phyloP scores from a whole-genome alignment of 2,329 filamentous ascomycete species.

The Cytospora schulzeri region DNA sequence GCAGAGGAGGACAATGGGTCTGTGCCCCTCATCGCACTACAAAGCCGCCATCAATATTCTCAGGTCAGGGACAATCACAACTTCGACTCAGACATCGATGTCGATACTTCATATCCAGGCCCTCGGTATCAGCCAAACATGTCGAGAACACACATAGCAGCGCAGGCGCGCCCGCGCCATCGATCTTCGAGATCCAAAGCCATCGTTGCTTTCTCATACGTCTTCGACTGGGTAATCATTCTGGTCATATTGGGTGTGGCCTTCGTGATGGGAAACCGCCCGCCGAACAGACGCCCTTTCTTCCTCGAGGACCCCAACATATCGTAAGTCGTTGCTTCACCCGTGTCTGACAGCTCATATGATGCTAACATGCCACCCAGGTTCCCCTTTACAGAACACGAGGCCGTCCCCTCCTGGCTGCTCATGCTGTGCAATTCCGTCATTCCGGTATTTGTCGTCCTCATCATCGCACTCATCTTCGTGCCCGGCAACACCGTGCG shows the following conservation, averaged over 20 bases:
- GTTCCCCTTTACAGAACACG: constrained; percentile 69
- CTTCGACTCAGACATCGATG: constrained; percentile 1
- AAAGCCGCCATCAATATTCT: constrained; percentile 18
- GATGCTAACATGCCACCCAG: constrained; percentile 38
- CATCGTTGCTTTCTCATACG: constrained; percentile 64
- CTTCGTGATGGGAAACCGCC: constrained; percentile 58
- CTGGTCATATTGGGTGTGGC: constrained; percentile 61
- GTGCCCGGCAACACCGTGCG: constrained; percentile 73
- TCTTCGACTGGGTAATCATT: constrained; percentile 74
- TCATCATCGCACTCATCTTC: constrained; percentile 67
- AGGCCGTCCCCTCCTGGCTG: constrained; percentile 70
- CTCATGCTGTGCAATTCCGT: constrained; percentile 65
- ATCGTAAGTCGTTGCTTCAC: constrained; percentile 52
- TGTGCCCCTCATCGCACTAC: constrained; percentile 24
- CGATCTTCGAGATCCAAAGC: constrained; percentile 33
- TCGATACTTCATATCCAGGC: constrained; percentile 21
- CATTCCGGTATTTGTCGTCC: constrained; percentile 68
- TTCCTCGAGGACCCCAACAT: constrained; percentile 74
- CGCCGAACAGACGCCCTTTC: constrained; percentile 71
- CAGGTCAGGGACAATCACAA: constrained; percentile 10
- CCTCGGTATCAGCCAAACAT: constrained; percentile 11
- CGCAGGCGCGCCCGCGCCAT: constrained; percentile 19
- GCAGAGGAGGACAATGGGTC: constrained; percentile 19
- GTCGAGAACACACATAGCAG: constrained; percentile 20
- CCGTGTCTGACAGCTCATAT: neutral